Conservation (phyloP, 2,329 filamentous ascomycete genomes). For the Ophiostoma quercus region DNA sequence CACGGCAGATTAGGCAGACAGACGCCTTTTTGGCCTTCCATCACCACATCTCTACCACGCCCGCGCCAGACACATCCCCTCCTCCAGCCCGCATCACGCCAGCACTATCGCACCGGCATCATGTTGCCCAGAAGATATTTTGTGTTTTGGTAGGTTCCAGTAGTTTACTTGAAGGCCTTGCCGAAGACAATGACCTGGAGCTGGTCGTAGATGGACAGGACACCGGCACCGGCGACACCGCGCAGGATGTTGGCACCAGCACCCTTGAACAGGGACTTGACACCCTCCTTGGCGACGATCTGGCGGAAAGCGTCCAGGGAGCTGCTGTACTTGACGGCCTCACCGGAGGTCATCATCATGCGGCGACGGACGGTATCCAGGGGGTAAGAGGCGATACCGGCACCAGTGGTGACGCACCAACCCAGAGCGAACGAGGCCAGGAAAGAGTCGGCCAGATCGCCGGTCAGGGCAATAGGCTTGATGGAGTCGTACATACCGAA, state of each 20-base stretch:
- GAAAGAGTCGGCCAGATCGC: constrained; percentile 95
- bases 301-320: constrained; percentile 92
- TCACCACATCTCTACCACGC: not conserved
- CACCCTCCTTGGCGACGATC: constrained; percentile 96
- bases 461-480: constrained; percentile 96
- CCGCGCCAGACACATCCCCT: not conserved
- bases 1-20: not conserved
- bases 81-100: constrained; percentile 3
- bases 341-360: constrained; percentile 99
- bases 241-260: constrained; percentile 99
- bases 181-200: constrained; percentile 98
- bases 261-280: constrained; percentile 99
- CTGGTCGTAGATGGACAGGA: constrained; percentile 99
- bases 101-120: not conserved
- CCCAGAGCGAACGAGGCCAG: constrained; percentile 97
- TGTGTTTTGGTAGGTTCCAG: constrained; percentile 42
- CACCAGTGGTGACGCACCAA: constrained; percentile 99
- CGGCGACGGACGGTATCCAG: constrained; percentile 99
- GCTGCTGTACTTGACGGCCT: constrained; percentile 99
- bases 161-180: constrained; percentile 83
- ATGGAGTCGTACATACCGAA: constrained; percentile 99
- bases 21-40: not conserved
- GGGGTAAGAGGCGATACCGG: constrained; percentile 99
- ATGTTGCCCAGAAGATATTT: constrained; percentile 9
- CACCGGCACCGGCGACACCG: constrained; percentile 99